Conservation (phyloP, 768 basidiomycete genomes). For the Pulveroboletus ravenelii region DNA sequence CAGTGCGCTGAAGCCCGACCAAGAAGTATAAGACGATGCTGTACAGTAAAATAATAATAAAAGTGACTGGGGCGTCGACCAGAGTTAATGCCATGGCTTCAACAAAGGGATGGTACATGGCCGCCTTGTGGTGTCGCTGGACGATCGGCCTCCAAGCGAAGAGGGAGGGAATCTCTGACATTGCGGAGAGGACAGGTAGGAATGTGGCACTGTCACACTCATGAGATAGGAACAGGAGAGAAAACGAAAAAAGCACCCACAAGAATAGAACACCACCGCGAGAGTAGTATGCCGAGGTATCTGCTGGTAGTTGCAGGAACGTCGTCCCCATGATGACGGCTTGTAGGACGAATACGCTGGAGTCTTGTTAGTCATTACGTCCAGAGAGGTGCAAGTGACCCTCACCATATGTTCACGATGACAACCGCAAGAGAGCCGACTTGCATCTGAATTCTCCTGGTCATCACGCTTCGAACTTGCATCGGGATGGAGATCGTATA, state of each 20-base stretch:
- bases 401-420: slow-evolving; percentile 27
- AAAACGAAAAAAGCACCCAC: slow-evolving; percentile 31
- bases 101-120: slow-evolving; percentile 49
- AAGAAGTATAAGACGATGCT: slow-evolving; percentile 54
- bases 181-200: slow-evolving; percentile 52
- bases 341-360: slow-evolving; percentile 38
- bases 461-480: slow-evolving; percentile 47
- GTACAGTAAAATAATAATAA: slow-evolving; percentile 33
- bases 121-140: slow-evolving; percentile 38
- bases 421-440: slow-evolving; percentile 35
- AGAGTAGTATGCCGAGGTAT: slow-evolving; percentile 38
- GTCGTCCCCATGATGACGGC: slow-evolving; percentile 37
- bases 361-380: not conserved
- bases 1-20: slow-evolving; percentile 49
- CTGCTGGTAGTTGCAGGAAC: slow-evolving; percentile 41
- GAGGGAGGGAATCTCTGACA: slow-evolving; percentile 55
- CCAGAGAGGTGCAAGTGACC: not conserved
- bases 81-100: slow-evolving; percentile 44
- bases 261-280: slow-evolving; percentile 85
- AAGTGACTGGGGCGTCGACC: slow-evolving; percentile 43
- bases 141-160: slow-evolving; percentile 44
- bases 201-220: slow-evolving; percentile 43
- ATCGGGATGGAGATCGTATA: slow-evolving; percentile 47
- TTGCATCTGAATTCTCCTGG: slow-evolving; percentile 44
- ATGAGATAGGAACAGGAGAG: not conserved